Percentiles rank a stretch among this genome's conserved stretches.
Conservation (phyloP, 169 alveolate species). For the Prorocentrum cordatum region DNA sequence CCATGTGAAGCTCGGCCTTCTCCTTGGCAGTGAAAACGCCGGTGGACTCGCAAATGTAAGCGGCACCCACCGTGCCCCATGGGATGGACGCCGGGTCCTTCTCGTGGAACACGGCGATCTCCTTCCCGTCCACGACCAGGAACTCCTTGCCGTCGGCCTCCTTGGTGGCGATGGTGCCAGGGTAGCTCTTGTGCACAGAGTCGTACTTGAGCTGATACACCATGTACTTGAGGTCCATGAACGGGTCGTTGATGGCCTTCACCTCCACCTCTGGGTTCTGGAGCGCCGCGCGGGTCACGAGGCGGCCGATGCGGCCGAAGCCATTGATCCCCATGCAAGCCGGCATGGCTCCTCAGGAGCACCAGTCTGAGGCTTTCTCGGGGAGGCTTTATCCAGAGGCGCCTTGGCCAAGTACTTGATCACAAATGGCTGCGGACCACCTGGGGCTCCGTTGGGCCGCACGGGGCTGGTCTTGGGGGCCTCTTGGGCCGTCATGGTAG, state of each 20-base stretch:
- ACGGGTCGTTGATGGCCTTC: constrained; percentile 96
- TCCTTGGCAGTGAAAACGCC: constrained; percentile 80
- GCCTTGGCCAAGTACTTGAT: too few species aligned
- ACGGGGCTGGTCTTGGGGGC: too few species aligned
- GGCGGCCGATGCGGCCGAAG: constrained; percentile 99
- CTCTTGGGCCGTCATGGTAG: too few species aligned
- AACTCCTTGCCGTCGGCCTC: constrained; percentile 79
- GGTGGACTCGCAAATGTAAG: constrained; percentile 96
- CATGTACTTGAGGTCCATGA: constrained; percentile 79
- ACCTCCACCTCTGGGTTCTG: constrained; percentile 81
- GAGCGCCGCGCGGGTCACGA: constrained; percentile 92
- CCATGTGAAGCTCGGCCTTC: constrained; percentile 79
- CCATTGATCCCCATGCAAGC: constrained; percentile 98
- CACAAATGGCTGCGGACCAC: too few species aligned
- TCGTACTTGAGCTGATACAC: constrained; percentile 92
- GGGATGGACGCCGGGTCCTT: constrained; percentile 92
- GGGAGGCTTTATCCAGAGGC: too few species aligned
- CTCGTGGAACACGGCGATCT: constrained; percentile 82
- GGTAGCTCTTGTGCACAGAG: constrained; percentile 92
- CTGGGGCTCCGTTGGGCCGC: too few species aligned
- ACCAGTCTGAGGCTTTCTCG: too few species aligned
- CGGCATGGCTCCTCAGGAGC: too few species aligned
- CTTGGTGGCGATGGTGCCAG: constrained; percentile 75
- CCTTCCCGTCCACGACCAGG: constrained; percentile 82
- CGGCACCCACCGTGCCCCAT: constrained; percentile 95